Evolutionary conservation across 2,329 filamentous ascomycete species (phyloP).

Genomic region (Penicillium frequentans): DNA sequence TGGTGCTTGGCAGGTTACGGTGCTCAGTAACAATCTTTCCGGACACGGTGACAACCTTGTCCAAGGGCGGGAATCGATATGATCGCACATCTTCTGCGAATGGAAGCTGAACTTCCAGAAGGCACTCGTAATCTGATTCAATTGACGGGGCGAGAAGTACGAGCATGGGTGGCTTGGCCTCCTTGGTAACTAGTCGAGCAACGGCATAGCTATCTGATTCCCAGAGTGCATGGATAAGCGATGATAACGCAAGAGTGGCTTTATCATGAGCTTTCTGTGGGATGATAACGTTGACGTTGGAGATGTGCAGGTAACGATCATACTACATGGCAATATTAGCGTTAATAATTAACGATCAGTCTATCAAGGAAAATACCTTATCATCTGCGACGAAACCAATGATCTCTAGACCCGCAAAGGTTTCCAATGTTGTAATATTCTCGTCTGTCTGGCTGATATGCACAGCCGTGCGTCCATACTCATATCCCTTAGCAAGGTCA

Average conservation of each 20-base stretch:
- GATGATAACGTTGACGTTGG: slow-evolving; percentile 74
- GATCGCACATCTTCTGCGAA: slow-evolving; percentile 88
- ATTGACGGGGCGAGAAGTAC: slow-evolving; percentile 78
- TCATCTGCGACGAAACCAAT: slow-evolving; percentile 79
- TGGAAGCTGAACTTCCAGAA: slow-evolving; percentile 86
- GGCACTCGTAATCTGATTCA: slow-evolving; percentile 75
- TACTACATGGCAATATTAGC: slow-evolving; percentile 53
- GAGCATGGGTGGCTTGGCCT: slow-evolving; percentile 73
- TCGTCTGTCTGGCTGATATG: slow-evolving; percentile 83
- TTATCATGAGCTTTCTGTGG: slow-evolving; percentile 77
- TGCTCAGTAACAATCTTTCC: slow-evolving; percentile 80
- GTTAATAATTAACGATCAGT: not conserved
- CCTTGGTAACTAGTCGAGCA: slow-evolving; percentile 80
- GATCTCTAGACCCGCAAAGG: slow-evolving; percentile 71
- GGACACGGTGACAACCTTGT: slow-evolving; percentile 82
- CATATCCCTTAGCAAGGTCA: slow-evolving; percentile 86
- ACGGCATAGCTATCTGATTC: slow-evolving; percentile 85
- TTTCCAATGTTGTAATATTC: slow-evolving; percentile 86
- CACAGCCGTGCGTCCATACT: slow-evolving; percentile 89
- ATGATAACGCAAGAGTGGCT: slow-evolving; percentile 80
- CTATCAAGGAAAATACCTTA: slow-evolving; percentile 51
- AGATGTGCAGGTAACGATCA: slow-evolving; percentile 82
- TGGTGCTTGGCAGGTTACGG: slow-evolving; percentile 73
- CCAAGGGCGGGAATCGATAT: slow-evolving; percentile 90
- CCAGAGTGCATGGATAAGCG: slow-evolving; percentile 81